These are phyloP conservation scores for Rhizopogon vinicolor DNA, from an alignment of 768 basidiomycete species.

Conservation along the genomic window DNA sequence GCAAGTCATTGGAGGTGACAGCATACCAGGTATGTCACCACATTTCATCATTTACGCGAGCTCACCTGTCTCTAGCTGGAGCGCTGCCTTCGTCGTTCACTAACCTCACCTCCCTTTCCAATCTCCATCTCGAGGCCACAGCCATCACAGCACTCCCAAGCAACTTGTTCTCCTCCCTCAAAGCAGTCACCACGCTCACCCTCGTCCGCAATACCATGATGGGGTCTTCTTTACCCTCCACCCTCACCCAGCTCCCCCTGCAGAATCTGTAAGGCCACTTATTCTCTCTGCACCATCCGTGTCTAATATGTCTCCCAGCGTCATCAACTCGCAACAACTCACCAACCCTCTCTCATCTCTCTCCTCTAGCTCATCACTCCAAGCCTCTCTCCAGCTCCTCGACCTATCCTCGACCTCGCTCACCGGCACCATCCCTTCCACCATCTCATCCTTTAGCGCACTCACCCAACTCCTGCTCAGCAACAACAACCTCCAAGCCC, in stretches of 20 bases:
- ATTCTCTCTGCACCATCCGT: background rate
- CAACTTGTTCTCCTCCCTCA: constrained; percentile 29
- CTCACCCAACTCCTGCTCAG: constrained; percentile 36
- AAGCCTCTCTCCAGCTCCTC: constrained; percentile 29
- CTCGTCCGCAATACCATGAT: constrained; percentile 38
- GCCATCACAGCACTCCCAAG: constrained; percentile 31
- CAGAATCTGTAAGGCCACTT: constrained; percentile 33
- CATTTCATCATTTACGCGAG: background rate
- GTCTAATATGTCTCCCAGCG: constrained; percentile 16
- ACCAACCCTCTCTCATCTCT: constrained; percentile 28
- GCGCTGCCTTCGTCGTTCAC: constrained; percentile 34
- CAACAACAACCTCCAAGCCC: constrained; percentile 31
- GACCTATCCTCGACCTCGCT: constrained; percentile 37
- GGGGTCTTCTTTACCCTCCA: constrained; percentile 32
- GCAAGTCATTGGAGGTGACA: constrained; percentile 35
- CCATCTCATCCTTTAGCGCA: constrained; percentile 27
- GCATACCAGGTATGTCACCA: constrained; percentile 33
- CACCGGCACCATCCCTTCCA: constrained; percentile 30
- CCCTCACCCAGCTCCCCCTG: constrained; percentile 27
- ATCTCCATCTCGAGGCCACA: constrained; percentile 39
- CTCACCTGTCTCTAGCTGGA: constrained; percentile 28
- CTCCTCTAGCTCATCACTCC: constrained; percentile 26
- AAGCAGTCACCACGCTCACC: constrained; percentile 29
- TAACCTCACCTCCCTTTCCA: constrained; percentile 31
- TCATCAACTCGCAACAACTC: constrained; percentile 33